A percentile compares a stretch with the other conserved stretches of the same genome.
Conservation (phyloP, 306 rosid species). For the Hippophae gyantsensis region DNA sequence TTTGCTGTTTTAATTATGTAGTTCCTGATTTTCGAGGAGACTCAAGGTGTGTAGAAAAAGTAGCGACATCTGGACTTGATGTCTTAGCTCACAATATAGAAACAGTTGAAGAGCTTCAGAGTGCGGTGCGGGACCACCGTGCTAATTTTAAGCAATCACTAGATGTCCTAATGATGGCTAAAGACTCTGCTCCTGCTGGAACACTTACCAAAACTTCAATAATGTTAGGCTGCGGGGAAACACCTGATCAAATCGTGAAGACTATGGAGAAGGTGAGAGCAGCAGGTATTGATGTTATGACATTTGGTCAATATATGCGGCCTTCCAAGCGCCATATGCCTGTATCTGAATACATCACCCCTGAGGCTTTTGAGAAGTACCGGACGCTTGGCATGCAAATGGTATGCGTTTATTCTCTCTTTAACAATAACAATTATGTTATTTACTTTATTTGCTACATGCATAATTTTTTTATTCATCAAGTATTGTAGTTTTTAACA, state of each 20-base stretch:
- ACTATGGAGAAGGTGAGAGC: slow-evolving; percentile 99
- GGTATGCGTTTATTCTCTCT: slow-evolving; percentile 37
- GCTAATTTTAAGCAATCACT: slow-evolving; percentile 89
- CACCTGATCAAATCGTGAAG: slow-evolving; percentile 85
- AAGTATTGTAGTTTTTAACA: not conserved
- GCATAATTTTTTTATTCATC: not conserved
- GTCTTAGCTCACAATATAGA: slow-evolving; percentile 97
- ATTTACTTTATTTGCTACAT: not conserved
- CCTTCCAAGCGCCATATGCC: slow-evolving; percentile 99
- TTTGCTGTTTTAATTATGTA: slow-evolving; percentile 25
- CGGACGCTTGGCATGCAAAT: slow-evolving; percentile 81
- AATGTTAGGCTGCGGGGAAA: slow-evolving; percentile 98
- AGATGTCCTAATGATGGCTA: slow-evolving; percentile 89
- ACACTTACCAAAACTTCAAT: slow-evolving; percentile 93
- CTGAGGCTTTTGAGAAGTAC: slow-evolving; percentile 87
- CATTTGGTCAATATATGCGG: slow-evolving; percentile 98
- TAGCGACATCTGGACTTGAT: slow-evolving; percentile 85
- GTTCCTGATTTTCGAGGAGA: slow-evolving; percentile 98
- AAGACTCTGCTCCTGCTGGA: slow-evolving; percentile 71
- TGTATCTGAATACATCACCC: slow-evolving; percentile 85
- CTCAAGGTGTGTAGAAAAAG: slow-evolving; percentile 59
- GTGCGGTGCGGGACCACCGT: slow-evolving; percentile 73
- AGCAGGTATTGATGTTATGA: slow-evolving; percentile 98
- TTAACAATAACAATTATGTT: not conserved
- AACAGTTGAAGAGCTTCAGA: slow-evolving; percentile 97